Conservation (phyloP, 163 green algal genomes). For the Chlamydomonas reinhardtii region DNA sequence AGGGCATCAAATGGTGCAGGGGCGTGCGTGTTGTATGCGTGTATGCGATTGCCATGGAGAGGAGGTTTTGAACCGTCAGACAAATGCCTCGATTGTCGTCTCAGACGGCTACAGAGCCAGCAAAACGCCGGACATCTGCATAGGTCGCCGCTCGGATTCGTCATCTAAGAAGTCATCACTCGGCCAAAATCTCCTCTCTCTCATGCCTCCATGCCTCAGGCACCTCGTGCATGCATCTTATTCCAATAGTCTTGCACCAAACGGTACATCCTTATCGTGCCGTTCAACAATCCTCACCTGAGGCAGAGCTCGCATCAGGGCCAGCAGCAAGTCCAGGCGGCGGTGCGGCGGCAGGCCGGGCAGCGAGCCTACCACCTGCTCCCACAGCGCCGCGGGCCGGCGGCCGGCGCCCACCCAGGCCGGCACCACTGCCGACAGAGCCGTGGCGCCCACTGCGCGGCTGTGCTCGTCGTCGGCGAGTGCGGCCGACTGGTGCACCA, state of each 20-base stretch:
- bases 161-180: constrained; percentile 68
- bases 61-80: constrained; percentile 55
- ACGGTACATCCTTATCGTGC: too few species aligned
- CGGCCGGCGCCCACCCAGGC: constrained; percentile 67
- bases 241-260: too few species aligned
- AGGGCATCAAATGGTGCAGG: too few species aligned
- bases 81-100: constrained; percentile 73
- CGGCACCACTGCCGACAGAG: constrained; percentile 68
- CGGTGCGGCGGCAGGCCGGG: constrained; percentile 54
- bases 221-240: too few species aligned
- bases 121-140: constrained; percentile 32
- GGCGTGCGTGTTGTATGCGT: too few species aligned
- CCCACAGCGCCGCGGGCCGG: constrained; percentile 58
- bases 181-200: not conserved
- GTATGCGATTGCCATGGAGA: not conserved
- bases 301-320: constrained; percentile 64
- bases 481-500: constrained; percentile 66
- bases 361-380: constrained; percentile 61
- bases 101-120: constrained; percentile 32
- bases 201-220: too few species aligned
- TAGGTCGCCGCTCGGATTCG: constrained; percentile 60
- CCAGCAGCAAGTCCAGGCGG: constrained; percentile 63
- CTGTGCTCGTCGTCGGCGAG: constrained; percentile 70
- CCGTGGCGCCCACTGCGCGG: constrained; percentile 58
- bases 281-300: too few species aligned